Evolutionary conservation across 176 grass and related monocot genomes (phyloP).

Genomic region (Carex parvula): DNA sequence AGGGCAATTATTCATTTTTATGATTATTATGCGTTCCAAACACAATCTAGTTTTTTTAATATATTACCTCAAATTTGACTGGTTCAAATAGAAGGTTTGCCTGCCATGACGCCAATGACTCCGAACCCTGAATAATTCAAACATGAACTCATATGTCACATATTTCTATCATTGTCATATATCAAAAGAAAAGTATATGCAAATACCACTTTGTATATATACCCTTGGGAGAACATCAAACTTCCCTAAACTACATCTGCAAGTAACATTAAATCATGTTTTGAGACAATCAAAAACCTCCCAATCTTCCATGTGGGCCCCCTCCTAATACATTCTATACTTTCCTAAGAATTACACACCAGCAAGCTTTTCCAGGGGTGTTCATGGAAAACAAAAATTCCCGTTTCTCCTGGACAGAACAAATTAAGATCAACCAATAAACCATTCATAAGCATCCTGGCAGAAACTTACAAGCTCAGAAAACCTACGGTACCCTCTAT

Average conservation of each 20-base stretch:
- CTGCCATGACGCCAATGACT: constrained; percentile 81
- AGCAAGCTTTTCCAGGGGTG: not conserved
- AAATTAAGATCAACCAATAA: not conserved
- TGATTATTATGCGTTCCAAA: not conserved
- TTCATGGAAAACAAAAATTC: not conserved
- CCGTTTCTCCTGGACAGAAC: not conserved
- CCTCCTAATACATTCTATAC: not conserved
- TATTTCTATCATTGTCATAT: not conserved
- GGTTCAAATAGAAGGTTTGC: constrained; percentile 97
- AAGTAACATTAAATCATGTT: not conserved
- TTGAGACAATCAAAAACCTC: not conserved
- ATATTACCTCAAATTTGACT: constrained; percentile 79
- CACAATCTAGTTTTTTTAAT: not conserved
- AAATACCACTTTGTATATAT: not conserved
- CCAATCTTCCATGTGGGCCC: not conserved
- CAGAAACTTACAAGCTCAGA: not conserved
- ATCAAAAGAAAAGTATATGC: not conserved
- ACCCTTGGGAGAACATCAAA: not conserved
- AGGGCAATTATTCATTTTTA: not conserved
- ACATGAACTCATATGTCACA: constrained; percentile 15
- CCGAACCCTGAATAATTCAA: constrained; percentile 61
- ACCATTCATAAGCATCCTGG: not conserved
- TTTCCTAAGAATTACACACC: not conserved
- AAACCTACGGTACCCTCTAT: not conserved
- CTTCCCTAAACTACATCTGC: not conserved